Percentiles rank a stretch among this genome's conserved stretches.
phyloP scores from a whole-genome alignment of 345 rosid species.

The Sisymbrium altissimum region DNA sequence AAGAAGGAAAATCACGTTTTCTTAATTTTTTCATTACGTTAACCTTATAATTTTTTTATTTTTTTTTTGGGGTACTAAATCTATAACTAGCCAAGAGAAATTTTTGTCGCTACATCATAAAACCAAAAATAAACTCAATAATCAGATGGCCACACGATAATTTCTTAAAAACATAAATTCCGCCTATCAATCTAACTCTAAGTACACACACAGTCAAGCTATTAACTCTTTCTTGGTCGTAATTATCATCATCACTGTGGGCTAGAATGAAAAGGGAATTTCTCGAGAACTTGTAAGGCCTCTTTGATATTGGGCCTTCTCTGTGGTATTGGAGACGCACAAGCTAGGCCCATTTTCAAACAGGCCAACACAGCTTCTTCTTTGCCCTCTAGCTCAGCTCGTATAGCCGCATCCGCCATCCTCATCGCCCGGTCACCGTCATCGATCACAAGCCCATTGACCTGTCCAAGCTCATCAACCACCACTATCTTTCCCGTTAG shows the following conservation, averaged over 20 bases:
- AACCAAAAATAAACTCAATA: background rate
- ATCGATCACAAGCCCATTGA: slow-evolving; percentile 68
- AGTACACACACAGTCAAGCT: slow-evolving; percentile 25
- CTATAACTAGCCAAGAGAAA: background rate
- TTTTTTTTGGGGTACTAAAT: too few relatives aligned
- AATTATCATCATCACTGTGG: slow-evolving; percentile 9
- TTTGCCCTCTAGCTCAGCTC: slow-evolving; percentile 78
- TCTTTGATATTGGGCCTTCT: slow-evolving; percentile 90
- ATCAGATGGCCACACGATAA: slow-evolving; percentile 3
- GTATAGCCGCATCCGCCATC: slow-evolving; percentile 66
- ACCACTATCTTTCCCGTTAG: slow-evolving; percentile 65
- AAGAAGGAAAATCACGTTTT: too few relatives aligned
- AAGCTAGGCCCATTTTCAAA: slow-evolving; percentile 69
- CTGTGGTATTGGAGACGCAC: slow-evolving; percentile 81
- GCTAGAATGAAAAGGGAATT: slow-evolving; percentile 40
- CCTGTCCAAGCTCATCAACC: slow-evolving; percentile 84
- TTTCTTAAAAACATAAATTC: background rate
- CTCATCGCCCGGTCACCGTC: slow-evolving; percentile 60
- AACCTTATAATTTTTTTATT: too few relatives aligned
- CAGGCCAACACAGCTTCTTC: slow-evolving; percentile 80
- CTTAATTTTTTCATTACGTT: too few relatives aligned
- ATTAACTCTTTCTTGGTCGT: slow-evolving; percentile 8
- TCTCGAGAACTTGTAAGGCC: slow-evolving; percentile 68
- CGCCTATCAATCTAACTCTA: slow-evolving; percentile 15
- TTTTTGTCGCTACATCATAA: slow-evolving; percentile 1